A percentile compares a stretch with the other conserved stretches of the same genome.
phyloP scores from a whole-genome alignment of 352 stramenopile species.

The Globisporangium abappressorium region DNA sequence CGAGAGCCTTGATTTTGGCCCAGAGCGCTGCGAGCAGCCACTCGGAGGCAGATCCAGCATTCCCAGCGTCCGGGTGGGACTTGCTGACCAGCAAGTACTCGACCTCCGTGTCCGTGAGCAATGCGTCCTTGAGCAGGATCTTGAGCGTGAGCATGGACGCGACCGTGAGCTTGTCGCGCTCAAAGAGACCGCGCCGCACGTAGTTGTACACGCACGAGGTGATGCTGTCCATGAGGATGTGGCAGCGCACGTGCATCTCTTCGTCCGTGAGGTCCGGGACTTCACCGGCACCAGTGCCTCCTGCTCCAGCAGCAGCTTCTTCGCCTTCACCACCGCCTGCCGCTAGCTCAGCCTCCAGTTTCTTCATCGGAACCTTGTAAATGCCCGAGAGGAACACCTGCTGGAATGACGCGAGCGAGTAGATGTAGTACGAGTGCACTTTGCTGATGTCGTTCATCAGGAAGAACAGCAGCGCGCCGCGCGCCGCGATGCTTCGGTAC shows the following conservation, averaged over 20 bases:
- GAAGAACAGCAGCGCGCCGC: slow-evolving; percentile 94
- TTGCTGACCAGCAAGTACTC: slow-evolving; percentile 90
- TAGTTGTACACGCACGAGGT: slow-evolving; percentile 96
- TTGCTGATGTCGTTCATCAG: slow-evolving; percentile 97
- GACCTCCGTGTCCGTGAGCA: slow-evolving; percentile 86
- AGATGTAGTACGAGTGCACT: slow-evolving; percentile 97
- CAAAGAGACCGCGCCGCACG: slow-evolving; percentile 92
- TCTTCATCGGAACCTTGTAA: slow-evolving; percentile 79
- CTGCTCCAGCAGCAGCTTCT: slow-evolving; percentile 15
- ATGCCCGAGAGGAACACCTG: slow-evolving; percentile 95
- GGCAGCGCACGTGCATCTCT: slow-evolving; percentile 81
- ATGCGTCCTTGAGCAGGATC: slow-evolving; percentile 89
- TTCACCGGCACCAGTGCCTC: slow-evolving; percentile 7
- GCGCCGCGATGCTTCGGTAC: slow-evolving; percentile 92
- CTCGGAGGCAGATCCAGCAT: slow-evolving; percentile 91
- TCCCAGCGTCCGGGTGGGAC: slow-evolving; percentile 84
- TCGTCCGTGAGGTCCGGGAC: slow-evolving; percentile 85
- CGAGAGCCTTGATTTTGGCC: slow-evolving; percentile 92
- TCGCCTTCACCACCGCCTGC: slow-evolving; percentile 11
- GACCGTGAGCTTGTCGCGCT: slow-evolving; percentile 94
- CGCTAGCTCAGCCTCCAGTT: slow-evolving; percentile 17
- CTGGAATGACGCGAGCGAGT: slow-evolving; percentile 95
- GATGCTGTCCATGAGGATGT: slow-evolving; percentile 90
- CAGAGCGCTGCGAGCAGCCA: slow-evolving; percentile 91
- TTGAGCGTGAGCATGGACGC: slow-evolving; percentile 93